Evolutionary conservation across 1,284 basidiomycete species (phyloP).

Genomic region (Meira miltonrushii): DNA sequence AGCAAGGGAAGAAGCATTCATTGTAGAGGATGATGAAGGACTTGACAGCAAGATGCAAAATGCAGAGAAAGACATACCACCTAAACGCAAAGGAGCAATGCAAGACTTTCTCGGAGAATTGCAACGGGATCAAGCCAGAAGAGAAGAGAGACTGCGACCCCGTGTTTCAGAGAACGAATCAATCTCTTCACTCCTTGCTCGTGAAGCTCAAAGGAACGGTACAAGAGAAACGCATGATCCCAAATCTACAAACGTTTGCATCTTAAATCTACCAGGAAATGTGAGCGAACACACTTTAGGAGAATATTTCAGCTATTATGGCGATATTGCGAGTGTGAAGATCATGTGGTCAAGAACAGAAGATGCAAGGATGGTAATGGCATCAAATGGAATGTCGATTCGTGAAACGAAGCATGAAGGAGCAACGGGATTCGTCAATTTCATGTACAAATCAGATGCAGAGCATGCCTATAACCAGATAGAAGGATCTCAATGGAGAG

Average conservation of each 20-base stretch:
- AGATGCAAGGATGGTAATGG: constrained; percentile 10
- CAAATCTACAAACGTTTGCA: constrained; percentile 88
- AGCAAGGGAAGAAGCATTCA: constrained; percentile 15
- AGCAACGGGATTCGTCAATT: constrained; percentile 89
- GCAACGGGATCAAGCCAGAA: constrained; percentile 76
- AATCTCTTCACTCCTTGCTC: constrained; percentile 65
- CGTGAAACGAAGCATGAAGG: constrained; percentile 66
- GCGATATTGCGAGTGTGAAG: constrained; percentile 58
- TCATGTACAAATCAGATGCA: constrained; percentile 85
- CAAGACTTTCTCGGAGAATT: constrained; percentile 32
- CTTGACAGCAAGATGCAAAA: not conserved
- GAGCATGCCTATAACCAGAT: constrained; percentile 77
- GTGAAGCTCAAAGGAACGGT: constrained; percentile 70
- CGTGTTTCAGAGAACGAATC: constrained; percentile 59
- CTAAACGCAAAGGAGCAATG: constrained; percentile 32
- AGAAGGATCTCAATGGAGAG: constrained; percentile 88
- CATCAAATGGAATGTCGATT: constrained; percentile 67
- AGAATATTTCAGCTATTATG: constrained; percentile 68
- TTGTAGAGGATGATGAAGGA: constrained; percentile 19
- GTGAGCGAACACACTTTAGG: constrained; percentile 79
- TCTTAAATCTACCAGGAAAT: constrained; percentile 72
- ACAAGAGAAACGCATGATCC: constrained; percentile 72
- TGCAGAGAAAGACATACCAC: constrained; percentile 16
- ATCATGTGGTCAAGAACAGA: constrained; percentile 43
- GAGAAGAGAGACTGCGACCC: constrained; percentile 58